Conservation (phyloP, 495 filamentous ascomycete species). For the Tricharina praecox region DNA sequence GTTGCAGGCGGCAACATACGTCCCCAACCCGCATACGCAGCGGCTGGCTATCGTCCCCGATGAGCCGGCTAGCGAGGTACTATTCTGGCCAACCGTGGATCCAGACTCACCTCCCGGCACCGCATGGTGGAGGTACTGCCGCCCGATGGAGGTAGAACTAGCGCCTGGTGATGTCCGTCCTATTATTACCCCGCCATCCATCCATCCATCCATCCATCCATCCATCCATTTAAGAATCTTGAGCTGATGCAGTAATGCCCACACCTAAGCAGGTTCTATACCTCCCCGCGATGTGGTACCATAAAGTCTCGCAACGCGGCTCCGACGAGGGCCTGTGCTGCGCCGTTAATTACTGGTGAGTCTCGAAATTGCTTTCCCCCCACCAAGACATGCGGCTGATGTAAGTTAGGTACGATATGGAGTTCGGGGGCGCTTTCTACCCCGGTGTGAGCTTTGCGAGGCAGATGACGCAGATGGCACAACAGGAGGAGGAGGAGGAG, state of each 20-base stretch:
- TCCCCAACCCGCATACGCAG: slow-evolving; percentile 15
- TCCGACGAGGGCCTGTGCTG: slow-evolving; percentile 46
- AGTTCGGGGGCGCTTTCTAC: slow-evolving; percentile 43
- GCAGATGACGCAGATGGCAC: not conserved
- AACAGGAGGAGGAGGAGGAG: not conserved
- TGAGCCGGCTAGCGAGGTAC: slow-evolving; percentile 23
- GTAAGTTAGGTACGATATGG: slow-evolving; percentile 47
- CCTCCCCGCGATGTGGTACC: slow-evolving; percentile 57
- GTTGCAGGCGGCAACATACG: slow-evolving; percentile 38
- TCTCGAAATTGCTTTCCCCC: not conserved
- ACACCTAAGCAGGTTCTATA: slow-evolving; percentile 43
- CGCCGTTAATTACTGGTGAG: slow-evolving; percentile 67
- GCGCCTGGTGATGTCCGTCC: slow-evolving; percentile 44
- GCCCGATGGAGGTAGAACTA: slow-evolving; percentile 43
- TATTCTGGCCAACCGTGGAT: slow-evolving; percentile 47
- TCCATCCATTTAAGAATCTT: no score
- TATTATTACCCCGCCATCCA: no score
- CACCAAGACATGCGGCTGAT: not conserved
- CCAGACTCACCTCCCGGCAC: slow-evolving; percentile 43
- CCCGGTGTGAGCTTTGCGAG: slow-evolving; percentile 37
- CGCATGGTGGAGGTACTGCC: slow-evolving; percentile 36
- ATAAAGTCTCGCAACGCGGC: slow-evolving; percentile 54
- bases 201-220: no score
- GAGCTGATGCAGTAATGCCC: not conserved
- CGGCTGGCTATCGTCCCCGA: slow-evolving; percentile 26